Percentiles rank a stretch among this genome's conserved stretches.
These are phyloP conservation scores for Carex arenaria DNA, from an alignment of 202 grass and related monocot genomes.

Conservation along the genomic window DNA sequence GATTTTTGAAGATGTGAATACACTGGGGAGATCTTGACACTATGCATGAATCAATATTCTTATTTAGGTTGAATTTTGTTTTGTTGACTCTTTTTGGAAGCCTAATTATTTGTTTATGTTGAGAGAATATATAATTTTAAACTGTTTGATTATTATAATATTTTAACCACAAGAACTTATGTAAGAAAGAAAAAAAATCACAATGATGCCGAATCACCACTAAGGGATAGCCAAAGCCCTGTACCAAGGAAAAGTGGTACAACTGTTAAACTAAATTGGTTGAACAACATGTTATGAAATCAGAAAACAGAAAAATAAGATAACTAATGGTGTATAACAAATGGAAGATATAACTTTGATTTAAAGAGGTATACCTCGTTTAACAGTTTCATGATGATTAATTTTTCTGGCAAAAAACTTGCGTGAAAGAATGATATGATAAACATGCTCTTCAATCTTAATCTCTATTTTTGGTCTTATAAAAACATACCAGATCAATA, in stretches of 20 bases:
- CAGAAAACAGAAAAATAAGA: background rate
- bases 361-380: background rate
- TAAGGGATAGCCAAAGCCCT: background rate
- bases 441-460: background rate
- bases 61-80: background rate
- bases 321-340: background rate
- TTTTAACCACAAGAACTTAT: background rate
- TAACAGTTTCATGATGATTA: background rate
- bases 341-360: background rate
- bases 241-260: background rate
- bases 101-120: background rate
- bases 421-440: conserved; percentile 1
- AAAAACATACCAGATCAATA: conserved; percentile 1
- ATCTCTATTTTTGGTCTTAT: background rate
- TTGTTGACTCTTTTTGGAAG: background rate
- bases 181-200: background rate
- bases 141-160: background rate
- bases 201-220: background rate
- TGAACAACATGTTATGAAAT: background rate
- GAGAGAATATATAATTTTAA: background rate
- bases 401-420: background rate
- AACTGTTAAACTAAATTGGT: background rate
- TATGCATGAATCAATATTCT: background rate
- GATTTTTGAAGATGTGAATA: background rate
- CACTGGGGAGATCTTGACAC: background rate